Evolutionary conservation across 257 asterid genomes (phyloP), one percentile per base, ranked within the genome.

Genomic region (Solanum chmielewskii): DNA sequence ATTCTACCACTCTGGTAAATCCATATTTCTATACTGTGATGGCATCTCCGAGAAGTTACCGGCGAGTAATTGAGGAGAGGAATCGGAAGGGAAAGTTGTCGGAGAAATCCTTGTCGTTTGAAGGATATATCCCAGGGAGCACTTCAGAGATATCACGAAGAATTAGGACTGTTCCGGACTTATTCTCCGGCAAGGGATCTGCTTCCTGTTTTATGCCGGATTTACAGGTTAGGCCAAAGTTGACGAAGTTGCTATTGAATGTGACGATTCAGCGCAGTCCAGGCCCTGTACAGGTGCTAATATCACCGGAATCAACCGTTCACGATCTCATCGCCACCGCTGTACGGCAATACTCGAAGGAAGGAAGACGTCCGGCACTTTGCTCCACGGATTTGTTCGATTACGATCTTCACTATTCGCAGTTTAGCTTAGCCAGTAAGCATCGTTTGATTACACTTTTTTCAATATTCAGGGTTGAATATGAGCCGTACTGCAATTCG

Each of bases 401-500:
- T 25, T 95, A 92, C 85, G 95, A 92, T 87, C 98, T 96, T 88
- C 99, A 96, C 89, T 96, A 94, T 89, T 95, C 99, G 9, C 99
- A 96, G 86, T 96, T 96, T 87, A 94, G 99, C 93, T 88, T 96
- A 76, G 98, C 94, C 87, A 93, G 99, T 96, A 91, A 92, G 98
- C 25, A 4, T 37, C 66, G 35, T 29, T 60, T 42, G 81, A 85
- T 71, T 71, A 31, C 21, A 33, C 12, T 56, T 37, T 11, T 60
- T 69, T 69, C 18, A 29, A 41, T 49, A 62, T 21, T 20, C 41
- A 33, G 14, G n/a, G 6, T 33, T n/a, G 9, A 83, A 77, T 90
- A 86, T 66, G 64, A 84, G 39, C 88, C 89, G 47, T 86, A 42
- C 27, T 66, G 18, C 44, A 16, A 49, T 47, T 85, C 31, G 29